Evolutionary conservation across 1,284 basidiomycete genomes (phyloP).

Genomic region (Cryptococcus floricola): DNA sequence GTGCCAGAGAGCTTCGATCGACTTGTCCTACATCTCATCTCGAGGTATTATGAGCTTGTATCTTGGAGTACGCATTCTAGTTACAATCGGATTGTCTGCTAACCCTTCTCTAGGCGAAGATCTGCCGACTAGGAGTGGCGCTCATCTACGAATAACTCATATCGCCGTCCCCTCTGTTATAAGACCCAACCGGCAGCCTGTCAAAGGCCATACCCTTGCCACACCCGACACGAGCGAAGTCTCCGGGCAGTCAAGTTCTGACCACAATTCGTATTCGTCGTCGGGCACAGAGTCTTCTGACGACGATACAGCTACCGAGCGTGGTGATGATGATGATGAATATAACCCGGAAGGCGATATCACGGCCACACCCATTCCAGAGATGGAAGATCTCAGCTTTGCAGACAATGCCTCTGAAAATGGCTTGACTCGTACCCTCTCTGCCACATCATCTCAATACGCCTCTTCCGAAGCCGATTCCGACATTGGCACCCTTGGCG

Average conservation of each 20-base stretch:
- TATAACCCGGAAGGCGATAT: slow-evolving; percentile 23
- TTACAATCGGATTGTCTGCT: not conserved
- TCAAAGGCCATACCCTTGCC: slow-evolving; percentile 16
- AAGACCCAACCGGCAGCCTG: slow-evolving; percentile 12
- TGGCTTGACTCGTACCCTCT: slow-evolving; percentile 13
- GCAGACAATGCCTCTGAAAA: not conserved
- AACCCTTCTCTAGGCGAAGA: slow-evolving; percentile 23
- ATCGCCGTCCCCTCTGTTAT: slow-evolving; percentile 38
- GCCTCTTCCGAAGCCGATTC: slow-evolving; percentile 37
- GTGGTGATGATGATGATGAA: slow-evolving; percentile 20
- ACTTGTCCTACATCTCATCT: slow-evolving; percentile 44
- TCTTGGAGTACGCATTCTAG: slow-evolving; percentile 42
- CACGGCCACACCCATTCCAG: slow-evolving; percentile 7
- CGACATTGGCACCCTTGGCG: slow-evolving; percentile 23
- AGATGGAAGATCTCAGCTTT: slow-evolving; percentile 4
- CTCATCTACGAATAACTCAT: slow-evolving; percentile 41
- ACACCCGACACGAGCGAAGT: slow-evolving; percentile 45
- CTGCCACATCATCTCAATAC: slow-evolving; percentile 34
- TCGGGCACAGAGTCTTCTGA: slow-evolving; percentile 18
- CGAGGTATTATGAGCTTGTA: slow-evolving; percentile 45
- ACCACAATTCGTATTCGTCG: slow-evolving; percentile 2
- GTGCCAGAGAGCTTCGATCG: slow-evolving; percentile 44
- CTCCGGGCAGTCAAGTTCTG: slow-evolving; percentile 27
- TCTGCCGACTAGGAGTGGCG: slow-evolving; percentile 14
- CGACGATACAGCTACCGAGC: slow-evolving; percentile 23